These are phyloP conservation scores for Phyllosticta citriasiana DNA, from an alignment of 2,329 filamentous ascomycete genomes.

Conservation along the genomic window DNA sequence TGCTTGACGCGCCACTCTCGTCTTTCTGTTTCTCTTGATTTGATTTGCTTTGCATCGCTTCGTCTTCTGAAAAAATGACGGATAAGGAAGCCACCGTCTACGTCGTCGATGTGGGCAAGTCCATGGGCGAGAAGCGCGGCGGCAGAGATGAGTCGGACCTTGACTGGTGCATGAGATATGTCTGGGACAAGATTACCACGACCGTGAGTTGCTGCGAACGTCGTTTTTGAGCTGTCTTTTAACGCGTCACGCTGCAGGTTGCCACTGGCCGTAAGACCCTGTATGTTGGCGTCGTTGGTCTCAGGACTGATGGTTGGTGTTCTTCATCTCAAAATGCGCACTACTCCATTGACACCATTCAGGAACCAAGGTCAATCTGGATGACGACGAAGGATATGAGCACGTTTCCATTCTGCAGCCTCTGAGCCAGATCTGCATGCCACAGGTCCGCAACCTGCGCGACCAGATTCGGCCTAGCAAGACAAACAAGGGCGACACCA, in stretches of 20 bases:
- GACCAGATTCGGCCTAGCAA: slow-evolving; percentile 55
- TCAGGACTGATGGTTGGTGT: slow-evolving; percentile 59
- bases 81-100: slow-evolving; percentile 90
- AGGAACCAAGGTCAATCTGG: slow-evolving; percentile 59
- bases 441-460: slow-evolving; percentile 57
- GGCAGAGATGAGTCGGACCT: slow-evolving; percentile 70
- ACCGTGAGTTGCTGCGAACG: slow-evolving; percentile 46
- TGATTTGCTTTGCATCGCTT: not conserved
- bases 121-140: slow-evolving; percentile 66
- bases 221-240: not conserved
- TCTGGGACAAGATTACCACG: slow-evolving; percentile 85
- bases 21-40: not conserved
- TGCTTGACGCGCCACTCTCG: not conserved
- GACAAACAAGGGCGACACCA: slow-evolving; percentile 62
- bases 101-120: slow-evolving; percentile 75
- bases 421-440: slow-evolving; percentile 57
- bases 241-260: slow-evolving; percentile 29
- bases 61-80: slow-evolving; percentile 50
- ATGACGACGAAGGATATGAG: slow-evolving; percentile 60
- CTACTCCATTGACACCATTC: not conserved
- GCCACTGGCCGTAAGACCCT: slow-evolving; percentile 64
- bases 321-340: not conserved
- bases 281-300: slow-evolving; percentile 67
- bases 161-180: slow-evolving; percentile 80
- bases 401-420: slow-evolving; percentile 65